Evolutionary conservation across 78 protist species (phyloP).

Genomic region (Isochrysis galbana): DNA sequence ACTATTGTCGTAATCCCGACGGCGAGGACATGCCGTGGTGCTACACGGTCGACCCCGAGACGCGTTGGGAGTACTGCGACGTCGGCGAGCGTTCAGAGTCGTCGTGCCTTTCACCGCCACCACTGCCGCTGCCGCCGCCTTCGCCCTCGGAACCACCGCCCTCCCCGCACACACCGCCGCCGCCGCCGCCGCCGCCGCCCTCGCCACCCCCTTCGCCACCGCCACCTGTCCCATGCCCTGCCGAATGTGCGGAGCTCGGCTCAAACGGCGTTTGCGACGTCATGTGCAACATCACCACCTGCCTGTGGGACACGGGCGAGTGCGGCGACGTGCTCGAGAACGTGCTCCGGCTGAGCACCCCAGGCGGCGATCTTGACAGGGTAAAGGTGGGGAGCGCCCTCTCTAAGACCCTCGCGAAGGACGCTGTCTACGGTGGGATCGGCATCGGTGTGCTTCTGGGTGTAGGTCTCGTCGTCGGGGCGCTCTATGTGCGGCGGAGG

Average conservation of each 20-base stretch:
- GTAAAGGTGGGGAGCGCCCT: too few relatives aligned
- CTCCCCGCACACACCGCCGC: too few relatives aligned
- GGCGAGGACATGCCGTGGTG: conserved; percentile 9
- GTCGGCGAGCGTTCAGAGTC: not conserved
- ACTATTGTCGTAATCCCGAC: conserved; percentile 39
- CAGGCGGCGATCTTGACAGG: too few relatives aligned
- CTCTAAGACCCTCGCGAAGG: too few relatives aligned
- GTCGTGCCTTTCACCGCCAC: not conserved
- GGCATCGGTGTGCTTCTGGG: too few relatives aligned
- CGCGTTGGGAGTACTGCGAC: not conserved
- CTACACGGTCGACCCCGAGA: not conserved
- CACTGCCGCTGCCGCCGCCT: not conserved
- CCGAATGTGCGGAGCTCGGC: not conserved
- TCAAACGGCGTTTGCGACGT: not conserved
- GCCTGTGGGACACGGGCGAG: conserved; percentile 8
- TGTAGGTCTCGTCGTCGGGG: too few relatives aligned
- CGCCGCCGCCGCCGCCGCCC: conserved; percentile 7
- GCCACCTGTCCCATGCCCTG: not conserved
- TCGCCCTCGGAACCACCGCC: too few relatives aligned
- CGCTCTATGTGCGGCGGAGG: too few relatives aligned
- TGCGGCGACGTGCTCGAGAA: too few relatives aligned
- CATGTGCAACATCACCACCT: not conserved
- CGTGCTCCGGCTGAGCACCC: too few relatives aligned
- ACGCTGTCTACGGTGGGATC: too few relatives aligned
- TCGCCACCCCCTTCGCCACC: not conserved